phyloP scores from a whole-genome alignment of 73 alveolate genomes.

The Stentor coeruleus region DNA sequence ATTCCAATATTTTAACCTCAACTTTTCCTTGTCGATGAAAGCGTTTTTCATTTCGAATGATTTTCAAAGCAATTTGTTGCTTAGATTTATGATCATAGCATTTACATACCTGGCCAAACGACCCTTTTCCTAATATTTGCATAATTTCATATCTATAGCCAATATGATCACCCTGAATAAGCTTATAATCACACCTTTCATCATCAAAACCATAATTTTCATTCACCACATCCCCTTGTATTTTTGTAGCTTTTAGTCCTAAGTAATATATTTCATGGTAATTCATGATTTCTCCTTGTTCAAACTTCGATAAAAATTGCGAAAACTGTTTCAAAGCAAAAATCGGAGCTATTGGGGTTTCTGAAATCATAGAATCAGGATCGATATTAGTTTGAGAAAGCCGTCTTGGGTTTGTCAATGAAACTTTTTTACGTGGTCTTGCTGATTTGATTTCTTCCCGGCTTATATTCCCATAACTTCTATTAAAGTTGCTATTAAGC shows the following conservation, averaged over 20 bases:
- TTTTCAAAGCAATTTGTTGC: slow-evolving; percentile 80
- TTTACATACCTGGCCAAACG: slow-evolving; percentile 91
- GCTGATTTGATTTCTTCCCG: slow-evolving; percentile 13
- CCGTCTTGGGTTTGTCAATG: neutral
- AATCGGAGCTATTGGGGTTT: slow-evolving; percentile 12
- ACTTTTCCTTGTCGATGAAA: slow-evolving; percentile 85
- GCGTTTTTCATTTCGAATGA: slow-evolving; percentile 83
- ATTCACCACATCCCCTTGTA: slow-evolving; percentile 32
- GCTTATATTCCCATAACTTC: neutral
- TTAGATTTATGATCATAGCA: slow-evolving; percentile 87
- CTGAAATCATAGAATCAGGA: neutral
- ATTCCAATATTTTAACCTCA: slow-evolving; percentile 79
- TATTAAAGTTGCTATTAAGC: slow-evolving; percentile 3
- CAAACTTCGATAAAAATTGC: slow-evolving; percentile 19
- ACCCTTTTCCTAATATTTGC: slow-evolving; percentile 85
- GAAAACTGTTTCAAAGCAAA: slow-evolving; percentile 17
- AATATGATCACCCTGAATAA: slow-evolving; percentile 77
- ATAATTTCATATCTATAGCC: slow-evolving; percentile 89
- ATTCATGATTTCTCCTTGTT: slow-evolving; percentile 12
- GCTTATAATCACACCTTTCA: slow-evolving; percentile 83
- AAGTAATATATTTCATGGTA: neutral
- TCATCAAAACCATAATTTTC: slow-evolving; percentile 41
- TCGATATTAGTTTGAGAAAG: neutral
- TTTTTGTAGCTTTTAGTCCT: slow-evolving; percentile 27
- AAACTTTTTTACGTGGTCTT: neutral